Evolutionary conservation across 345 rosid species (phyloP).

Genomic region (Mallotus nudiflorus): DNA sequence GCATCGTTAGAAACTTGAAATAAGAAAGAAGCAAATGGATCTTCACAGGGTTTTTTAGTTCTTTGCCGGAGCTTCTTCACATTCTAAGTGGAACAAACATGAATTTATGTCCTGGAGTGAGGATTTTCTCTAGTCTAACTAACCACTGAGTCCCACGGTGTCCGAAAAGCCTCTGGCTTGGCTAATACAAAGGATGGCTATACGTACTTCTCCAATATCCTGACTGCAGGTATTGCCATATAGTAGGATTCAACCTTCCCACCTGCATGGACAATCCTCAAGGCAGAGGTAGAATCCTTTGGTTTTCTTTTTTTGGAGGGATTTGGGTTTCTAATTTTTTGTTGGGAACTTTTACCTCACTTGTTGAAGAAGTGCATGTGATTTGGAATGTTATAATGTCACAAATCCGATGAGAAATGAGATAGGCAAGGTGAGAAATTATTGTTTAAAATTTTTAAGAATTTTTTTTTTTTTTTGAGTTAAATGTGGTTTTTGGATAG

Average conservation of each 20-base stretch:
- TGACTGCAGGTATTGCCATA: conserved; percentile 42
- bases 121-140: conserved; percentile 39
- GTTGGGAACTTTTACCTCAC: too few species aligned
- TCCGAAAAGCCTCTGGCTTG: conserved; percentile 48
- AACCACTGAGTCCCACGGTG: conserved; percentile 49
- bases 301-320: background rate
- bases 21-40: background rate
- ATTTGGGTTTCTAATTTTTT: too few species aligned
- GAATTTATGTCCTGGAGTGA: conserved; percentile 40
- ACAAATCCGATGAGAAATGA: too few species aligned
- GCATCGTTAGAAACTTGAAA: background rate
- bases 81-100: conserved; percentile 35
- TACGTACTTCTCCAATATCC: conserved; percentile 45
- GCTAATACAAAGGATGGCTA: conserved; percentile 38
- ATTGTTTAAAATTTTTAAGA: too few species aligned
- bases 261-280: conserved; percentile 44
- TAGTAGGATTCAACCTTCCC: conserved; percentile 37
- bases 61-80: conserved; percentile 41
- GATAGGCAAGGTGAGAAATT: too few species aligned
- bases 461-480: too few species aligned
- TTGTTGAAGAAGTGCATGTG: too few species aligned
- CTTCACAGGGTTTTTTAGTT: conserved; percentile 16
- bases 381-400: too few species aligned
- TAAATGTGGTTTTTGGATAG: too few species aligned
- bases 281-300: conserved; percentile 12